Conservation (phyloP, 768 basidiomycete genomes). For the Mrakia gelida region DNA sequence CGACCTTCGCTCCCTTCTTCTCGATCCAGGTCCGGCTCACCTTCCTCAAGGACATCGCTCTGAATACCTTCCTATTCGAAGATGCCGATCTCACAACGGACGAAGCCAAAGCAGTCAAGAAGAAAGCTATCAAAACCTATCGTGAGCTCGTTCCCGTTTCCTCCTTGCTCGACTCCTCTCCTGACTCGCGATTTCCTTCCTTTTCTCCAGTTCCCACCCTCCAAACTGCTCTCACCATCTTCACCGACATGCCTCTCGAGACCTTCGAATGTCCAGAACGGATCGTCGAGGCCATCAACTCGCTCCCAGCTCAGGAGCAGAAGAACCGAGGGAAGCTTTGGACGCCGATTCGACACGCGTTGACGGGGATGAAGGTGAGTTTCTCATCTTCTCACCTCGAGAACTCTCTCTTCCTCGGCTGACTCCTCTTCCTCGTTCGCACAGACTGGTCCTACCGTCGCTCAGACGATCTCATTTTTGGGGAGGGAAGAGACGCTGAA, state of each 20-base stretch:
- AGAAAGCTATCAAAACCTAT: conserved; percentile 54
- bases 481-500: conserved; percentile 12
- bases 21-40: conserved; percentile 26
- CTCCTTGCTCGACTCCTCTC: not conserved
- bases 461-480: conserved; percentile 16
- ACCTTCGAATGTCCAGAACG: conserved; percentile 33
- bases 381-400: not conserved
- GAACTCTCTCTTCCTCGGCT: no score
- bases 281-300: conserved; percentile 39
- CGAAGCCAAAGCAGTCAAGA: conserved; percentile 48
- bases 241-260: conserved; percentile 2
- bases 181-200: not conserved
- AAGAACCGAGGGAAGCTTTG: conserved; percentile 55
- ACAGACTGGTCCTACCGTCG: conserved; percentile 4
- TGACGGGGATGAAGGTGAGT: conserved; percentile 75
- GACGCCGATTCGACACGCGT: conserved; percentile 66
- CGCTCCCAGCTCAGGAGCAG: not conserved
- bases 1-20: not conserved
- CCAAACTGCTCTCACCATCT: not conserved
- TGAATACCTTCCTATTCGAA: conserved; percentile 73
- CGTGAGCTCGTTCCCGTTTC: conserved; percentile 44
- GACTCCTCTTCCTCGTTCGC: not conserved
- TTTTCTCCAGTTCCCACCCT: not conserved
- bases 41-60: conserved; percentile 58
- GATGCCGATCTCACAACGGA: conserved; percentile 58